phyloP scores from a whole-genome alignment of 768 basidiomycete species.

The Tricholoma sp. region DNA sequence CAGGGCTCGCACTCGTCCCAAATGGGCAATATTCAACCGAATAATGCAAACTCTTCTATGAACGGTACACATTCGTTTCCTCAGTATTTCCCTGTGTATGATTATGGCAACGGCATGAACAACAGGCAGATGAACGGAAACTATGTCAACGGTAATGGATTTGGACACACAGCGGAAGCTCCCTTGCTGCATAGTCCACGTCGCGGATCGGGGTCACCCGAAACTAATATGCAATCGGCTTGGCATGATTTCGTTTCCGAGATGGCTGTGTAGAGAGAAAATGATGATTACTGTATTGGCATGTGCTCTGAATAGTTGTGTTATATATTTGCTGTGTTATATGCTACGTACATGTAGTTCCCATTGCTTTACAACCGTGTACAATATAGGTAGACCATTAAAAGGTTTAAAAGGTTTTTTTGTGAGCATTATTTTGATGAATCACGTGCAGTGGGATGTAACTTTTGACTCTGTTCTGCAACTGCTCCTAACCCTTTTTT shows the following conservation, averaged over 20 bases:
- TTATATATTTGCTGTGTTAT: neutral
- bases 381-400: too few species aligned
- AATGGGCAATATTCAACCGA: constrained; percentile 10
- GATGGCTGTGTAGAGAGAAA: constrained; percentile 27
- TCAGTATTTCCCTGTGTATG: constrained; percentile 72
- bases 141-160: constrained; percentile 14
- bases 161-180: constrained; percentile 33
- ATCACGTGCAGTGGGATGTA: too few species aligned
- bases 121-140: constrained; percentile 10
- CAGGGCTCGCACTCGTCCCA: constrained; percentile 11
- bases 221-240: constrained; percentile 54
- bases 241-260: constrained; percentile 61
- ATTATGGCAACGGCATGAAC: constrained; percentile 46
- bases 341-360: neutral
- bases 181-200: constrained; percentile 32
- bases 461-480: too few species aligned
- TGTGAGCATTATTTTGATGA: too few species aligned
- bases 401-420: too few species aligned
- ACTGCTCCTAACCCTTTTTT: too few species aligned
- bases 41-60: neutral
- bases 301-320: neutral
- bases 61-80: constrained; percentile 36
- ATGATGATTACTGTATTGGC: neutral
- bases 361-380: too few species aligned
- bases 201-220: constrained; percentile 51